Percentiles rank a stretch among this genome's conserved stretches.
Conservation (phyloP, 2,329 filamentous ascomycete genomes). For the Aspergillus pseudonomiae region DNA sequence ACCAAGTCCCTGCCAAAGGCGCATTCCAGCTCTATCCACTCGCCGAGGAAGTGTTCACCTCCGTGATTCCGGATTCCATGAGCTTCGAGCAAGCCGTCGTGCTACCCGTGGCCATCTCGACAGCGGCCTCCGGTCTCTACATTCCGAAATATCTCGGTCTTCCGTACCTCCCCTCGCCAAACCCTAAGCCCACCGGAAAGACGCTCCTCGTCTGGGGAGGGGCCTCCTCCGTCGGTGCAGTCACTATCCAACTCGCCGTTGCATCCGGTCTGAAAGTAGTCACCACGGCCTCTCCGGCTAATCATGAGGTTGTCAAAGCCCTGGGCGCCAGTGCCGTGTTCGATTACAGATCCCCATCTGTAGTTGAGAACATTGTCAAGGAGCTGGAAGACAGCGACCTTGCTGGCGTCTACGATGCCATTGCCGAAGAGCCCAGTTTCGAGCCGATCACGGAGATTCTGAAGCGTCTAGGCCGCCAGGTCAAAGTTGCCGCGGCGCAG, state of each 20-base stretch:
- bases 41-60: constrained; percentile 22
- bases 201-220: constrained; percentile 56
- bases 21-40: constrained; percentile 37
- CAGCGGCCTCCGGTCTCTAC: constrained; percentile 34
- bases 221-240: constrained; percentile 49
- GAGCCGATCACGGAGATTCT: not conserved
- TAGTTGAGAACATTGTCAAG: not conserved
- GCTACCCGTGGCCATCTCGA: constrained; percentile 37
- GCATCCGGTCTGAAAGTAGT: constrained; percentile 45
- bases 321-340: constrained; percentile 50
- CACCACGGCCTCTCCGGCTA: constrained; percentile 41
- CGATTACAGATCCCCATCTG: constrained; percentile 41
- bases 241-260: constrained; percentile 46
- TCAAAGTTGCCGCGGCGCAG: not conserved
- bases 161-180: constrained; percentile 10
- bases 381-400: not conserved
- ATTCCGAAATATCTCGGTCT: constrained; percentile 28
- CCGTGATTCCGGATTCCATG: constrained; percentile 30
- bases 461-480: not conserved
- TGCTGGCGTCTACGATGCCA: not conserved
- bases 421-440: not conserved
- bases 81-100: constrained; percentile 34
- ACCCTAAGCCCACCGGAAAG: not conserved
- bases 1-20: not conserved
- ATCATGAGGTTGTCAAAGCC: constrained; percentile 46